phyloP scores from a whole-genome alignment of 2,329 filamentous ascomycete species.

The Stachybotrys echinatus region DNA sequence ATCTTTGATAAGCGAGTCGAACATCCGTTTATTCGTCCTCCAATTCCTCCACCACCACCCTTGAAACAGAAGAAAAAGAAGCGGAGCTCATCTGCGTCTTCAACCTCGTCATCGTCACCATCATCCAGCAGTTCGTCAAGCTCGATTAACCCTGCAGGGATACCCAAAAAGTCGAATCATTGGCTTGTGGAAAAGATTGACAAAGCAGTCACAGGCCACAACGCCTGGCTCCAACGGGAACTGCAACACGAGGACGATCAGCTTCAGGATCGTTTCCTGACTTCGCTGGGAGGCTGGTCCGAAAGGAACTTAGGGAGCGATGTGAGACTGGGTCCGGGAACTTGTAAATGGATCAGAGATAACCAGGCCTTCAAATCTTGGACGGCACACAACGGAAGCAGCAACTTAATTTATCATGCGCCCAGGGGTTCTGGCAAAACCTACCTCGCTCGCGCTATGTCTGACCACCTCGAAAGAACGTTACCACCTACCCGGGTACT shows the following conservation, averaged over 20 bases:
- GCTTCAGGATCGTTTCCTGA: conserved; percentile 5
- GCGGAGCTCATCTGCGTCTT: too few species aligned
- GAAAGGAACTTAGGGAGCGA: conserved; percentile 7
- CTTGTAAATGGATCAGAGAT: conserved; percentile 13
- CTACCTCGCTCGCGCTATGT: conserved; percentile 12
- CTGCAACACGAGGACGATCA: neutral
- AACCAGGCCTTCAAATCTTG: conserved; percentile 9
- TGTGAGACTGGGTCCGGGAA: conserved; percentile 6
- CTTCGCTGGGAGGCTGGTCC: conserved; percentile 10
- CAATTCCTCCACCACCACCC: neutral
- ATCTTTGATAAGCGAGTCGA: neutral
- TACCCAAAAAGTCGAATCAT: neutral
- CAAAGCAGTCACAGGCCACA: neutral
- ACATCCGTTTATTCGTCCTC: neutral
- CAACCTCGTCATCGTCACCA: too few species aligned
- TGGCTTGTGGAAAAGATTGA: neutral
- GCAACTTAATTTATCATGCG: conserved; percentile 9
- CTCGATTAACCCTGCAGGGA: neutral
- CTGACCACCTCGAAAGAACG: conserved; percentile 8
- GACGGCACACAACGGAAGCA: conserved; percentile 6
- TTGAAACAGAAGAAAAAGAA: too few species aligned
- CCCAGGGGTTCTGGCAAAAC: conserved; percentile 14
- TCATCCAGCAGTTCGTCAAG: neutral
- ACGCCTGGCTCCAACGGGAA: neutral
- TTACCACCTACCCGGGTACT: conserved; percentile 6